phyloP scores from a whole-genome alignment of 371 early-diverging fungal species.

The Blakeslea trispora region DNA sequence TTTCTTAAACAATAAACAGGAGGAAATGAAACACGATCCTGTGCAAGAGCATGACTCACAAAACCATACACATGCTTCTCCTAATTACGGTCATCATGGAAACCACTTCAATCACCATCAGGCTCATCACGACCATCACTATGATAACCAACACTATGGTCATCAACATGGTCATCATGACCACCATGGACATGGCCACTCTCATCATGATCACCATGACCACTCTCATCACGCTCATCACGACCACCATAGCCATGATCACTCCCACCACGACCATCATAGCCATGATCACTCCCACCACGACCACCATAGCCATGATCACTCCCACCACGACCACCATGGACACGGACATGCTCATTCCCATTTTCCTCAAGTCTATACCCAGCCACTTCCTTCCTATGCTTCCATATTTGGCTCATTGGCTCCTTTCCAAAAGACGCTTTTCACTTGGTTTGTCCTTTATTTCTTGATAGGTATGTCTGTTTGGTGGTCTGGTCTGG shows the following conservation, averaged over 20 bases:
- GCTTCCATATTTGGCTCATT: constrained; percentile 42
- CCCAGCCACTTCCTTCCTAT: constrained; percentile 25
- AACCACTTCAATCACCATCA: neutral
- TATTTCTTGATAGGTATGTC: constrained; percentile 47
- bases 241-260: constrained; percentile 22
- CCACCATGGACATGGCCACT: constrained; percentile 23
- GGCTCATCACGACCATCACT: constrained; percentile 11
- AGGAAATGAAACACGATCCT: too few species aligned
- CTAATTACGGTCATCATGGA: neutral
- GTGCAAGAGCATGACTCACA: too few species aligned
- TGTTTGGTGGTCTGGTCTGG: constrained; percentile 52
- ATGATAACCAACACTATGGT: constrained; percentile 10
- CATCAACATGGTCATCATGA: constrained; percentile 27
- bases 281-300: constrained; percentile 19
- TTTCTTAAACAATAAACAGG: too few species aligned
- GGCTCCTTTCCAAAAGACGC: constrained; percentile 56
- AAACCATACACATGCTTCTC: too few species aligned
- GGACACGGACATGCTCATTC: constrained; percentile 26
- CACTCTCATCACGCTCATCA: constrained; percentile 21
- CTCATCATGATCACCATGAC: constrained; percentile 14
- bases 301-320: constrained; percentile 14
- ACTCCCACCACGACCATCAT: constrained; percentile 12
- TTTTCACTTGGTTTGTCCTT: constrained; percentile 58
- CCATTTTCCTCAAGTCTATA: constrained; percentile 36
- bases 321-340: constrained; percentile 10